phyloP scores from a whole-genome alignment of 345 rosid species.

The Citrus reticulata region DNA sequence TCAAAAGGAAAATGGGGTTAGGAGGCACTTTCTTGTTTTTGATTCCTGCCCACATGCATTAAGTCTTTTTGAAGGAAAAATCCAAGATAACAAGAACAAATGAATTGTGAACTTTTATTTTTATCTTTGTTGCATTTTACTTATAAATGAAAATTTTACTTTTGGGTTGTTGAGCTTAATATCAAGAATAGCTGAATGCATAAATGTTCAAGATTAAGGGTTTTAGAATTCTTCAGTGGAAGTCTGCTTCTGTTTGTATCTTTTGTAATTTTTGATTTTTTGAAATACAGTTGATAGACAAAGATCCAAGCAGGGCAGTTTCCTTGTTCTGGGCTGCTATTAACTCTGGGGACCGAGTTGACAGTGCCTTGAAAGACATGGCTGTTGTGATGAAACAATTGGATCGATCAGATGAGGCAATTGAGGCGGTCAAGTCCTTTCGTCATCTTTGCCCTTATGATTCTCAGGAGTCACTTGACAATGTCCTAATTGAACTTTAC shows the following conservation, averaged over 20 bases:
- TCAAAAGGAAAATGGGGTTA: not conserved
- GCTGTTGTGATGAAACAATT: conserved; percentile 74
- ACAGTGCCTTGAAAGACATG: conserved; percentile 79
- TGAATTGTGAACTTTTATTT: not conserved
- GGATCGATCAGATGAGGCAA: conserved; percentile 66
- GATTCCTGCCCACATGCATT: not conserved
- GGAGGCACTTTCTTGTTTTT: not conserved
- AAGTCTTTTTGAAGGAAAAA: not conserved
- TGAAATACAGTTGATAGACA: conserved; percentile 47
- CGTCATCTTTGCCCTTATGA: conserved; percentile 68
- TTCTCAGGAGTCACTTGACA: conserved; percentile 71
- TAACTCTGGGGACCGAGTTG: conserved; percentile 71
- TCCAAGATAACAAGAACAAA: not conserved
- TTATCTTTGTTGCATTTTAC: not conserved
- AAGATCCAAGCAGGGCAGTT: conserved; percentile 60
- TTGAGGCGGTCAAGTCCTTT: conserved; percentile 74
- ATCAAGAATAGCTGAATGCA: not conserved
- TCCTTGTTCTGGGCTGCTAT: conserved; percentile 82
- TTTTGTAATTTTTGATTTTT: not conserved
- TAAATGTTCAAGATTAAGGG: not conserved
- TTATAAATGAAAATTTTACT: not conserved
- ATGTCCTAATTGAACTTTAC: conserved; percentile 71
- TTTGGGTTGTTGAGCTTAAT: too few relatives aligned
- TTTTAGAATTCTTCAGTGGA: not conserved
- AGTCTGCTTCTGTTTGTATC: not conserved